phyloP scores from a whole-genome alignment of 164 flowering plant species.

The Paratinospora sagittata region DNA sequence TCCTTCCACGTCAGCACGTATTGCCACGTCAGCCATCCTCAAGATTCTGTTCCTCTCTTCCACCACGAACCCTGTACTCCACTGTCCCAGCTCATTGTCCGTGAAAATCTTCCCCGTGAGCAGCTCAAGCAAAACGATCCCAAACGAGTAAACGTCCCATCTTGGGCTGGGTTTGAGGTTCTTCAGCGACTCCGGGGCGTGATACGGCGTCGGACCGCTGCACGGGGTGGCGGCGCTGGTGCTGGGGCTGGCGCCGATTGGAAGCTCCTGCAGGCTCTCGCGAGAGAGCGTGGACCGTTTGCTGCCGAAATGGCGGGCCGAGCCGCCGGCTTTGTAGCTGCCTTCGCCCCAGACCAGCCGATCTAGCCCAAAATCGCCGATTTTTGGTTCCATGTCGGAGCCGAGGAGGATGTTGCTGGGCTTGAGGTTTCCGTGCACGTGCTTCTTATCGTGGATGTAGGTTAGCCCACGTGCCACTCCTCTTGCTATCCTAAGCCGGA shows the following conservation, averaged over 20 bases:
- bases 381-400: constrained; percentile 72
- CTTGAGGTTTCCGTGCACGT: constrained; percentile 90
- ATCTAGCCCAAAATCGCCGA: constrained; percentile 91
- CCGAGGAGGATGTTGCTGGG: constrained; percentile 83
- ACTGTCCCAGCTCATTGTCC: constrained; percentile 52
- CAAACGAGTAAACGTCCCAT: constrained; percentile 91
- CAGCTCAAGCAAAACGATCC: constrained; percentile 73
- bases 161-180: constrained; percentile 75
- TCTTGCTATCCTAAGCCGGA: constrained; percentile 74
- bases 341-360: constrained; percentile 55
- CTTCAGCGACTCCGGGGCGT: constrained; percentile 81
- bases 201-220: constrained; percentile 53
- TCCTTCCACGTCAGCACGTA: constrained; percentile 75
- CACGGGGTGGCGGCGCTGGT: constrained; percentile 45
- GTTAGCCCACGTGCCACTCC: constrained; percentile 83
- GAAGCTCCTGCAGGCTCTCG: constrained; percentile 55
- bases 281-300: constrained; percentile 75
- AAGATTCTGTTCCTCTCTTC: constrained; percentile 56
- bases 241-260: constrained; percentile 39
- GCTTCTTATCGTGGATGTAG: constrained; percentile 90
- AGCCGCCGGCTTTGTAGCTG: constrained; percentile 49
- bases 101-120: constrained; percentile 56
- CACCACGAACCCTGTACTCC: constrained; percentile 30
- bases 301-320: constrained; percentile 81
- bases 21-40: constrained; percentile 67